These are phyloP conservation scores for Cyanidium caldarium DNA, from an alignment of 23 red algal species.

Conservation along the genomic window DNA sequence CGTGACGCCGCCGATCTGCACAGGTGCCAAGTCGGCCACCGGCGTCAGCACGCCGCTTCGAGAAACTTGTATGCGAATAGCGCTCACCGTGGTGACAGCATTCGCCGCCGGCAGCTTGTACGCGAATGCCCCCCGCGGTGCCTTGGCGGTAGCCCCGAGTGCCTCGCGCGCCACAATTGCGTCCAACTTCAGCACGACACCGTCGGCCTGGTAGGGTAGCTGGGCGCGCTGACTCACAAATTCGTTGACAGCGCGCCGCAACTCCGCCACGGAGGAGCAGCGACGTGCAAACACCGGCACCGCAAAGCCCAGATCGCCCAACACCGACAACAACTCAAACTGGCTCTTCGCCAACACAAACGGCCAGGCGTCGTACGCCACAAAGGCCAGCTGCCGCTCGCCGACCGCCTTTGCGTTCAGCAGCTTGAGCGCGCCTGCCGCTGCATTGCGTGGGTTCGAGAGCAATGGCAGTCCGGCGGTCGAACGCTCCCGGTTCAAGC, in stretches of 20 bases:
- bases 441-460: conserved; percentile 49
- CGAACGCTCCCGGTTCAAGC: conserved; percentile 25
- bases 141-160: conserved; percentile 30
- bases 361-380: conserved; percentile 40
- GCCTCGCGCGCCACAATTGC: conserved; percentile 12
- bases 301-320: conserved; percentile 35
- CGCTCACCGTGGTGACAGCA: conserved; percentile 20
- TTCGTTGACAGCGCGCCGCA: conserved; percentile 17
- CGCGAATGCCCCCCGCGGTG: conserved; percentile 39
- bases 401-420: conserved; percentile 20
- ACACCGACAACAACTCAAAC: conserved; percentile 9
- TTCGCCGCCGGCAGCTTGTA: conserved; percentile 36
- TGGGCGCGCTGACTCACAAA: conserved; percentile 15
- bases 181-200: conserved; percentile 42
- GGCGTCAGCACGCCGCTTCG: conserved; percentile 49
- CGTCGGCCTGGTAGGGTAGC: conserved; percentile 32
- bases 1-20: conserved; percentile 31
- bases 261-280: conserved; percentile 9
- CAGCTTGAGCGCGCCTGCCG: conserved; percentile 54
- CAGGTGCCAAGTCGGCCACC: conserved; percentile 40
- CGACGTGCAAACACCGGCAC: conserved; percentile 2
- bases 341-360: conserved; percentile 3
- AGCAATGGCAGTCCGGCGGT: conserved; percentile 14
- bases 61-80: conserved; percentile 51
- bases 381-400: conserved; percentile 29